Evolutionary conservation across 192 early-diverging fungal species (phyloP).

Genomic region (Backusella tarrabulga): DNA sequence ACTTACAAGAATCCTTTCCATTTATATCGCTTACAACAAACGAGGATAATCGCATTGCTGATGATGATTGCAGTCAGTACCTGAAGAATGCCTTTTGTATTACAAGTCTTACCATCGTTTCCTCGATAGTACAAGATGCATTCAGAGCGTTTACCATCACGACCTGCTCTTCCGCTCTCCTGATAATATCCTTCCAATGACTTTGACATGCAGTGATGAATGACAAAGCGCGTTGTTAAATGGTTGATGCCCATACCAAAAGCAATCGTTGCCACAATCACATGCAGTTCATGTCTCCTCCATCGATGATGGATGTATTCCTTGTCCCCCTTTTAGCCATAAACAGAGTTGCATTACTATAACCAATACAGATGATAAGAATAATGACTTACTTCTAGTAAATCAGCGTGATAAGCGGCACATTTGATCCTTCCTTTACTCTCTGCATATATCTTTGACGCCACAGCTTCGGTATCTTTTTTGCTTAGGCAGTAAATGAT

Average conservation of each 20-base stretch:
- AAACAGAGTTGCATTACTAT: not conserved
- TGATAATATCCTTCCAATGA: constrained; percentile 78
- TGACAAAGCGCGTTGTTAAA: constrained; percentile 66
- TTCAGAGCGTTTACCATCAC: constrained; percentile 63
- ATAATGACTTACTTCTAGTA: constrained; percentile 41
- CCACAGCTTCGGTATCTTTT: constrained; percentile 59
- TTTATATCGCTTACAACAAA: constrained; percentile 60
- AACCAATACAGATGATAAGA: not conserved
- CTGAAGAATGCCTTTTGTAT: not conserved
- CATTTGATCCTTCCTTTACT: constrained; percentile 47
- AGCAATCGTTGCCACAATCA: constrained; percentile 73
- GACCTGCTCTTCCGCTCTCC: constrained; percentile 70
- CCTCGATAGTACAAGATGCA: constrained; percentile 68
- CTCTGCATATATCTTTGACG: constrained; percentile 43
- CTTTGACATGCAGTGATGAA: constrained; percentile 70
- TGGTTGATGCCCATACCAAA: constrained; percentile 80
- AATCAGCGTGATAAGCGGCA: constrained; percentile 65
- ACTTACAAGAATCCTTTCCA: constrained; percentile 50
- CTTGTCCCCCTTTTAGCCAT: constrained; percentile 64
- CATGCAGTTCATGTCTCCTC: constrained; percentile 67
- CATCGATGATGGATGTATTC: constrained; percentile 77
- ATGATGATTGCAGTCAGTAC: not conserved
- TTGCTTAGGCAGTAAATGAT: constrained; percentile 72
- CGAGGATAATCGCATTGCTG: constrained; percentile 52
- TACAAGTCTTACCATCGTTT: constrained; percentile 46